A percentile compares a stretch with the other conserved stretches of the same genome.
Evolutionary conservation across 75 land plant species (phyloP).

Genomic region (Azolla pinnata): DNA sequence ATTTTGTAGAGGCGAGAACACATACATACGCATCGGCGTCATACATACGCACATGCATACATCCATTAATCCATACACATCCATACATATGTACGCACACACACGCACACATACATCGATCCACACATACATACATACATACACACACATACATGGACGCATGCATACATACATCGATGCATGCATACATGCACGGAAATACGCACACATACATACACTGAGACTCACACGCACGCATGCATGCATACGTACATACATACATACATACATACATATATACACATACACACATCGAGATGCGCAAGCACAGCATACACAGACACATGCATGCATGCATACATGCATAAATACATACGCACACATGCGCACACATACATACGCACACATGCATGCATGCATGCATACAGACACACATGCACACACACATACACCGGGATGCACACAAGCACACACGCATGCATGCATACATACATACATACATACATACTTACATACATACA

Average conservation of each 20-base stretch:
- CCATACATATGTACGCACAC: not conserved
- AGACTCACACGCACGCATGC: not conserved
- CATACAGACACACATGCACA: not conserved
- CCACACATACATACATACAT: not conserved
- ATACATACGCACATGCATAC: not conserved
- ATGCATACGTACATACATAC: not conserved
- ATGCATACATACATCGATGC: not conserved
- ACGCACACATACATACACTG: not conserved
- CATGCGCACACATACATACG: not conserved
- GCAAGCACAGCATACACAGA: not conserved
- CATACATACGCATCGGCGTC: not conserved
- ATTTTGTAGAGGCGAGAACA: too few species aligned
- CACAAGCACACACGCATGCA: constrained; percentile 3
- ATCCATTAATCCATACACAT: not conserved
- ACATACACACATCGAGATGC: not conserved
- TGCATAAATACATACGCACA: not conserved
- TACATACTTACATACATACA: not conserved
- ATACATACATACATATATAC: not conserved
- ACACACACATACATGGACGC: not conserved
- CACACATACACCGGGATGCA: not conserved
- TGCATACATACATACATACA: not conserved
- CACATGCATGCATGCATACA: not conserved
- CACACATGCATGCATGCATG: not conserved
- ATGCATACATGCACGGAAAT: not conserved
- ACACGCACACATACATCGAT: not conserved